phyloP scores from a whole-genome alignment of 495 filamentous ascomycete genomes.

The Penicillium parvum region DNA sequence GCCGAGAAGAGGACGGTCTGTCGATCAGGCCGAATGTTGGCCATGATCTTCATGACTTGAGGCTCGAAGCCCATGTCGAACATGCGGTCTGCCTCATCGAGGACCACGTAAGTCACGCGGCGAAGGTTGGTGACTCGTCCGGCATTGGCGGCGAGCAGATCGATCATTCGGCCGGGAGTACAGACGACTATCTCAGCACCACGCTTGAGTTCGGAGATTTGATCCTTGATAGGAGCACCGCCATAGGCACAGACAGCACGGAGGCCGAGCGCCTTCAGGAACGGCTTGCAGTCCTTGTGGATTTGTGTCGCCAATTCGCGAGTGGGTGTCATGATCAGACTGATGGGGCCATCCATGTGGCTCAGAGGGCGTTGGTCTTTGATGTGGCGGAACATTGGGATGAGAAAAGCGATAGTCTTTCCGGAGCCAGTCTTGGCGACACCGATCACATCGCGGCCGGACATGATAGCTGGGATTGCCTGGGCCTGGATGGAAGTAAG shows the following conservation, averaged over 20 bases:
- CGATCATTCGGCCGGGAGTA: conserved; percentile 96
- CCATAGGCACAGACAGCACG: conserved; percentile 93
- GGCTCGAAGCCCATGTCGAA: conserved; percentile 99
- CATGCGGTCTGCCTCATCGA: conserved; percentile 98
- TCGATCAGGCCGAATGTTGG: conserved; percentile 82
- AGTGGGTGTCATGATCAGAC: conserved; percentile 88
- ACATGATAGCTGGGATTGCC: conserved; percentile 92
- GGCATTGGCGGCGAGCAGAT: conserved; percentile 86
- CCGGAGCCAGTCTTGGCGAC: conserved; percentile 97
- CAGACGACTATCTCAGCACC: conserved; percentile 94
- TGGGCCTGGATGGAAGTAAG: conserved; percentile 94
- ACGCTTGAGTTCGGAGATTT: conserved; percentile 93
- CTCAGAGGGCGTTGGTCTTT: conserved; percentile 86
- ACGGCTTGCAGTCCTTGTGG: conserved; percentile 88
- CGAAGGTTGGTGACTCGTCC: conserved; percentile 88
- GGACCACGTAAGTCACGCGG: conserved; percentile 84
- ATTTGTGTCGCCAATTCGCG: conserved; percentile 95
- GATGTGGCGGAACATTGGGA: conserved; percentile 97
- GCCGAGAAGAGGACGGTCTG: conserved; percentile 96
- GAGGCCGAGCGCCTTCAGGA: conserved; percentile 84
- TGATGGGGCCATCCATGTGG: conserved; percentile 80
- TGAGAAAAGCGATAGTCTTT: conserved; percentile 90
- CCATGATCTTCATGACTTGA: conserved; percentile 94
- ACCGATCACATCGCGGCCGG: conserved; percentile 91
- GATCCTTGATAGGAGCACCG: conserved; percentile 93